Base-by-base conservation (phyloP, 108 stramenopile species). In the Pinguiococcus pyrenoidosus region DNA sequence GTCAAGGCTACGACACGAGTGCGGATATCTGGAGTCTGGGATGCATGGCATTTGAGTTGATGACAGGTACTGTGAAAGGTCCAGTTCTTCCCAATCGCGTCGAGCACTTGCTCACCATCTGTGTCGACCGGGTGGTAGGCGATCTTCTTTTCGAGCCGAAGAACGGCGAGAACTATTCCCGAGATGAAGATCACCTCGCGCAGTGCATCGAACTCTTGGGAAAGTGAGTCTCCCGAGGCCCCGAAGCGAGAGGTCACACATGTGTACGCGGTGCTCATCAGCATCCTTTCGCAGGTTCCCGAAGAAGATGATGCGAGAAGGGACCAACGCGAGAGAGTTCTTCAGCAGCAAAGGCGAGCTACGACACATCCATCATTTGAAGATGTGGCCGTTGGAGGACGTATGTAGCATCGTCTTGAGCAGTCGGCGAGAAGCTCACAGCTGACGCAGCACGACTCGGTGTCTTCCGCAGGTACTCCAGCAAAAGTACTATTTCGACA, bases 21-120 rank as follows among this genome's bases (percentile, higher is more conserved):
- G 92, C 92, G 2, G 95, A 97, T 68, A 89, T 97, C 44, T 97
- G 95, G 95, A 90, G 88, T n/a, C 36, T 93, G 49, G 95, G 80
- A 8, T 93, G 92, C 63, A 87, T 97, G 49, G 71, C 83, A 16
- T 97, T 97, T 54, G 95, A 97, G 74, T 65, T 97, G 26, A 61
- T 93, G 45, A 97, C 95, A 5, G 95, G 95, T 1, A 16, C 6
- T 1, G n/a, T 38, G 37, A 17, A 43, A 7, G 7, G 21, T 43
- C 17, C 41, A 43, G 9, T 43, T 12, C 9, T 20, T 9, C 9
- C 9, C 42, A 43, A 43, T 14, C 17, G 13, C 13, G 42, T 22
- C 12, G 8, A 13, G 17, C 10, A 18, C 17, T 18, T 43, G 42
- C 42, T 14, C 13, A 12, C 9, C 10, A 43, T 18, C 8, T 10